These are phyloP conservation scores for Claviceps capensis DNA, from an alignment of 2,329 filamentous ascomycete genomes.

Conservation along the genomic window DNA sequence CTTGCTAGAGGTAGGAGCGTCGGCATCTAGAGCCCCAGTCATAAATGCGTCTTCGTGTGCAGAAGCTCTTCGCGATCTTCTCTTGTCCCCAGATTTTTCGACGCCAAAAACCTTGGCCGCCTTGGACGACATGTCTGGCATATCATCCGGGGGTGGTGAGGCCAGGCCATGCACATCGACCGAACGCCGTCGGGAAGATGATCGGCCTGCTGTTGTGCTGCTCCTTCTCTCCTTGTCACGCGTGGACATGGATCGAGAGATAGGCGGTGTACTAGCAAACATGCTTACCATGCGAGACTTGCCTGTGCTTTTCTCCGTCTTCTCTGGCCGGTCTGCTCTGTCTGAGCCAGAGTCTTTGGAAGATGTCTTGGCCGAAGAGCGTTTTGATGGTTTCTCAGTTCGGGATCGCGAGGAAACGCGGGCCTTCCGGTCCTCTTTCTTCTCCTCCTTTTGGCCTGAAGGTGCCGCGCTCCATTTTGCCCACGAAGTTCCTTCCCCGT, in stretches of 20 bases:
- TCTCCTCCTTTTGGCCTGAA: constrained; percentile 27
- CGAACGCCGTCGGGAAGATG: constrained; percentile 57
- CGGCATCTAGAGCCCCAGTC: constrained; percentile 27
- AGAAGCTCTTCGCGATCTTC: constrained; percentile 30
- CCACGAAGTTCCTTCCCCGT: constrained; percentile 60
- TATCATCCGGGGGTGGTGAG: constrained; percentile 60
- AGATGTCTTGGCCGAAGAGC: constrained; percentile 38
- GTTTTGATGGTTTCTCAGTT: constrained; percentile 47
- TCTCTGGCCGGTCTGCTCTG: constrained; percentile 40
- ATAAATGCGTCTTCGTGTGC: constrained; percentile 39
- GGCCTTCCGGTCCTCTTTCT: constrained; percentile 19
- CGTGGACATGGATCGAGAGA: constrained; percentile 56
- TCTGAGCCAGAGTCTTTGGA: constrained; percentile 65
- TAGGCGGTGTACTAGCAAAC: constrained; percentile 49
- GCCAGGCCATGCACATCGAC: constrained; percentile 51
- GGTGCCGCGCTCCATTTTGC: constrained; percentile 55
- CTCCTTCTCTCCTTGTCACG: constrained; percentile 40
- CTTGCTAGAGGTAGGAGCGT: constrained; percentile 15
- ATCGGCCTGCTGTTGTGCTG: constrained; percentile 35
- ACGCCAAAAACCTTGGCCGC: constrained; percentile 64
- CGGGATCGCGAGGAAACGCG: constrained; percentile 46
- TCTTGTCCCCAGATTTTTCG: constrained; percentile 26
- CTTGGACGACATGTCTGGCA: constrained; percentile 54
- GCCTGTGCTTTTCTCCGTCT: constrained; percentile 31
- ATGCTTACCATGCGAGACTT: constrained; percentile 46